Evolutionary conservation across 2,329 filamentous ascomycete species (phyloP).

Genomic region (Monilinia fructicola): DNA sequence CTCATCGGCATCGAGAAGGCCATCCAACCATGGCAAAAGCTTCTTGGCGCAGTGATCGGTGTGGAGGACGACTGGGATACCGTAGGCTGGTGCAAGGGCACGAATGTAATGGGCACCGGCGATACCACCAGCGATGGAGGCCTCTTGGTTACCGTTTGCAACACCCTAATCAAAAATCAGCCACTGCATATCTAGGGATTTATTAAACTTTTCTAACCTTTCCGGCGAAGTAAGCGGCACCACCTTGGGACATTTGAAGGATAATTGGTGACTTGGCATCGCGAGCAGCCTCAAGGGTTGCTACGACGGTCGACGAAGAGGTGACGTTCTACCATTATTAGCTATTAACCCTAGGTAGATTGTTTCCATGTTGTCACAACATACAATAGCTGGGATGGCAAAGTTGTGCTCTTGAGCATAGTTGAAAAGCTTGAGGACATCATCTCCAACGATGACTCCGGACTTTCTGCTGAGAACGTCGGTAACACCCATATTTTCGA

Average conservation of each 20-base stretch:
- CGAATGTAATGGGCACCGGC: conserved; percentile 94
- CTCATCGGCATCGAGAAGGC: conserved; percentile 94
- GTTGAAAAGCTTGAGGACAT: conserved; percentile 74
- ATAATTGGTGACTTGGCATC: conserved; percentile 90
- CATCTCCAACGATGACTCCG: conserved; percentile 67
- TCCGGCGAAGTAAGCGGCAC: conserved; percentile 88
- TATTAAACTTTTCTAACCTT: conserved; percentile 53
- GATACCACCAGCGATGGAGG: conserved; percentile 83
- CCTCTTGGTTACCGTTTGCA: conserved; percentile 77
- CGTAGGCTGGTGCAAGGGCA: conserved; percentile 81
- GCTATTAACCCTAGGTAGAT: background rate
- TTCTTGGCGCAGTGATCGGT: conserved; percentile 99
- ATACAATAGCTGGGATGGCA: conserved; percentile 78
- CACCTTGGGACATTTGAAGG: conserved; percentile 90
- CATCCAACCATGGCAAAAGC: conserved; percentile 95
- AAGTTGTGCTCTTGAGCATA: conserved; percentile 86
- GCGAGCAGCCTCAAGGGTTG: conserved; percentile 89
- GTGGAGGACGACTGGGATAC: conserved; percentile 88
- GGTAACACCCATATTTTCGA: conserved; percentile 46
- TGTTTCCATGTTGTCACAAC: conserved; percentile 29
- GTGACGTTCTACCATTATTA: conserved; percentile 69
- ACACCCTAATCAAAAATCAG: conserved; percentile 57
- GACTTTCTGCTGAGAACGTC: conserved; percentile 62
- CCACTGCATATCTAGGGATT: background rate
- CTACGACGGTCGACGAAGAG: conserved; percentile 82